Percentiles rank a stretch among this genome's conserved stretches.
Evolutionary conservation across 2,329 filamentous ascomycete genomes (phyloP).

Genomic region (Colletotrichum sp.): DNA sequence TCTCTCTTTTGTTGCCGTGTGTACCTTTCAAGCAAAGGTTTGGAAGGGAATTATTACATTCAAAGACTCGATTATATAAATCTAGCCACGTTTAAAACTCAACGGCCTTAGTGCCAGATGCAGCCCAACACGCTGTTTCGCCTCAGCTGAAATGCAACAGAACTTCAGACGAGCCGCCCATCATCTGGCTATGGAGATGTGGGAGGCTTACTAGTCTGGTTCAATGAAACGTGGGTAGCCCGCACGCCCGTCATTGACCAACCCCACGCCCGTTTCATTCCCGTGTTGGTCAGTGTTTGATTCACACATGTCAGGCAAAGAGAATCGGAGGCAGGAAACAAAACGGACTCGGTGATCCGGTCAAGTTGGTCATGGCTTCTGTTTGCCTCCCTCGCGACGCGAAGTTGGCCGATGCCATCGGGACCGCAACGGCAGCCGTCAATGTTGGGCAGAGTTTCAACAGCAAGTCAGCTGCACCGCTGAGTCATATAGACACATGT

Average conservation of each 20-base stretch:
- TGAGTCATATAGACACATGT: neutral
- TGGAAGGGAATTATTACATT: neutral
- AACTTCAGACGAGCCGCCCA: neutral
- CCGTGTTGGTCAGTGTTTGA: neutral
- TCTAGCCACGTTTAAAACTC: neutral
- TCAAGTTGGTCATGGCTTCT: neutral
- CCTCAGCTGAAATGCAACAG: neutral
- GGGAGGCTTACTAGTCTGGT: neutral
- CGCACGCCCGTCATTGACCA: neutral
- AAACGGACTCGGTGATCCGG: neutral
- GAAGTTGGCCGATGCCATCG: neutral
- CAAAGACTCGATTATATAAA: neutral
- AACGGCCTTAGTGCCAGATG: neutral
- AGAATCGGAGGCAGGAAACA: neutral
- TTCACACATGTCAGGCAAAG: neutral
- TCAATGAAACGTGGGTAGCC: slow-evolving; percentile 5
- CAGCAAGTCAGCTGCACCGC: neutral
- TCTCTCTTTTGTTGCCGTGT: neutral
- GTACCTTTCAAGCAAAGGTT: neutral
- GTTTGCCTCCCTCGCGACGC: slow-evolving; percentile 1
- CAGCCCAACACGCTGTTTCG: neutral
- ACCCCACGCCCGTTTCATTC: neutral
- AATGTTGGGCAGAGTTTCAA: slow-evolving; percentile 4
- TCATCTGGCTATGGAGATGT: neutral
- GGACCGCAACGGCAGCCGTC: neutral